phyloP scores from a whole-genome alignment of 139 green algal species.

The Ostreobium quekettii region DNA sequence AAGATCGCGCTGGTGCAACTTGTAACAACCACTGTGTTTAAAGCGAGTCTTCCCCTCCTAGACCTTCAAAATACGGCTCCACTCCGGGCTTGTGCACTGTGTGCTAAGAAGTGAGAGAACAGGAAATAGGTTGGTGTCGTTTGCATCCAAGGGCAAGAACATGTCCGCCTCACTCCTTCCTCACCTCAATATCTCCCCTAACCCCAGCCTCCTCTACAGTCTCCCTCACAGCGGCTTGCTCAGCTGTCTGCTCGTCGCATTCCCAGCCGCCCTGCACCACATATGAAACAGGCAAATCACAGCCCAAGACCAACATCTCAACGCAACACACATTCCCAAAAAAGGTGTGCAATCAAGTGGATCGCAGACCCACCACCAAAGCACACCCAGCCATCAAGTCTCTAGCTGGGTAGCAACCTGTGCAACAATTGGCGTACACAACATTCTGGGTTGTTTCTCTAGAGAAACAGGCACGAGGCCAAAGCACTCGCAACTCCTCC shows the following conservation, averaged over 20 bases:
- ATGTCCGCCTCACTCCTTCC: not conserved
- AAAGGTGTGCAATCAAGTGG: too few relatives aligned
- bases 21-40: not conserved
- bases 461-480: too few relatives aligned
- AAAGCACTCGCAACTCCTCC: too few relatives aligned
- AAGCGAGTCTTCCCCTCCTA: not conserved
- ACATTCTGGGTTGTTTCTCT: too few relatives aligned
- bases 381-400: too few relatives aligned
- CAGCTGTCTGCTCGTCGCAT: conserved; percentile 67
- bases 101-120: conserved; percentile 2
- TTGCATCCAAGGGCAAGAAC: not conserved
- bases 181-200: conserved; percentile 62
- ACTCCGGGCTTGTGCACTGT: not conserved
- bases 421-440: too few relatives aligned
- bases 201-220: conserved; percentile 91
- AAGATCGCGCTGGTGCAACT: not conserved
- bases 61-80: not conserved
- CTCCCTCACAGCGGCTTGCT: conserved; percentile 69
- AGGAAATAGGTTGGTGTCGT: not conserved
- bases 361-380: too few relatives aligned
- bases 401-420: too few relatives aligned
- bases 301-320: not conserved
- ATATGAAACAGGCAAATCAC: not conserved
- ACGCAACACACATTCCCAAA: too few relatives aligned
- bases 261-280: conserved; percentile 80